Conservation (phyloP, 805 yeast genomes). For the Blastobotrys robertii region DNA sequence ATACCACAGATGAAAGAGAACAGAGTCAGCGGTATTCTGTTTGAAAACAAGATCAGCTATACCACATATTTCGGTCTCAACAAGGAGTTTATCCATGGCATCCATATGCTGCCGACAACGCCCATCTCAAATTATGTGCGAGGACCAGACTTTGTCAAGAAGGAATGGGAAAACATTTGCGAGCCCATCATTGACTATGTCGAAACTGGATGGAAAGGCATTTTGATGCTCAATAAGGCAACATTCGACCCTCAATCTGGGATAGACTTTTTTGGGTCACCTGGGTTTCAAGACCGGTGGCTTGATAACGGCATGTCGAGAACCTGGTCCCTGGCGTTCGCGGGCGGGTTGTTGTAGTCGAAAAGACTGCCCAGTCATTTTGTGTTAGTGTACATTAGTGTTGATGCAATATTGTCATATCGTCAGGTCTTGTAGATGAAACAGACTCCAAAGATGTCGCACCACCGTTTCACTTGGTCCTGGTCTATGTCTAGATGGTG, state of each 20-base stretch:
- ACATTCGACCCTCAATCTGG: conserved; percentile 54
- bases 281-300: conserved; percentile 39
- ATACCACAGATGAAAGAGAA: conserved; percentile 46
- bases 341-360: conserved; percentile 20
- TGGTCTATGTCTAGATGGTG: no score
- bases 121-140: conserved; percentile 50
- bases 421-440: no score
- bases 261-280: conserved; percentile 46
- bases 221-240: conserved; percentile 59
- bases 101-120: conserved; percentile 68
- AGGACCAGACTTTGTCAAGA: conserved; percentile 35
- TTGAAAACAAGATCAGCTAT: conserved; percentile 65
- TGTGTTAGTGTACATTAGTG: no score
- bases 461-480: no score
- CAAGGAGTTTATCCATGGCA: conserved; percentile 63
- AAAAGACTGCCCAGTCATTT: background rate
- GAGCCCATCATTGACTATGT: conserved; percentile 32
- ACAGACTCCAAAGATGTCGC: no score
- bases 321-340: conserved; percentile 73
- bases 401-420: no score
- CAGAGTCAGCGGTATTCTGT: conserved; percentile 60
- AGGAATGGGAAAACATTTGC: conserved; percentile 50
- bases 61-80: conserved; percentile 63
- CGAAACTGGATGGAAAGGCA: conserved; percentile 54
- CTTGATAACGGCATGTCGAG: conserved; percentile 75